Conservation (phyloP, 2,329 filamentous ascomycete species). For the Colletotrichum camelliae region DNA sequence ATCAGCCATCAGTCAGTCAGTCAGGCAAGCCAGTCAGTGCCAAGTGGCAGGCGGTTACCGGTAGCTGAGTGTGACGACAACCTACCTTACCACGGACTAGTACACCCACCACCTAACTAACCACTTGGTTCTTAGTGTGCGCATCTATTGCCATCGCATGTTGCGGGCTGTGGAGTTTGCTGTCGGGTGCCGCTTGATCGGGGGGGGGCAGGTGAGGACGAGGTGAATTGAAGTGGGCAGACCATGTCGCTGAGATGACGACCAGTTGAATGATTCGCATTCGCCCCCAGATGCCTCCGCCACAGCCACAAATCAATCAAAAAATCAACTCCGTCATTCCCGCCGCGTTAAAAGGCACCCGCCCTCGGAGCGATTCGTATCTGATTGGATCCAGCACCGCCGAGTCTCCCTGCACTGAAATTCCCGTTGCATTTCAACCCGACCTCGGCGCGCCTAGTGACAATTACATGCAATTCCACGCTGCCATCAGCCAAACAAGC, state of each 20-base stretch:
- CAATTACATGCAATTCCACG: not conserved
- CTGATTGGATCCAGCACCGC: not conserved
- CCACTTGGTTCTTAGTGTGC: not conserved
- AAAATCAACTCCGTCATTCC: not conserved
- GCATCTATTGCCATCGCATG: not conserved
- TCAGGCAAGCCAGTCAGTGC: not conserved
- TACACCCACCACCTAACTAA: not conserved
- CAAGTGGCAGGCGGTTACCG: not conserved
- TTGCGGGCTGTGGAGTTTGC: not conserved
- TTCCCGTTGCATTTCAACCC: not conserved
- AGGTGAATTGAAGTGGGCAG: not conserved
- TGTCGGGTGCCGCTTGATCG: not conserved
- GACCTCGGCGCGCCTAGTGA: not conserved
- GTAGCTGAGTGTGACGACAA: not conserved
- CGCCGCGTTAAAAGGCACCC: not conserved
- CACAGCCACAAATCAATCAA: slow-evolving; percentile 17
- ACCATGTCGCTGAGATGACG: slow-evolving; percentile 10
- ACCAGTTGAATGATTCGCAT: slow-evolving; percentile 13
- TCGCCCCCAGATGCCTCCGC: slow-evolving; percentile 1
- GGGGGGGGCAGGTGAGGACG: not conserved
- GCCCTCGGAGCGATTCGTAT: not conserved
- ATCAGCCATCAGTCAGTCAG: not conserved
- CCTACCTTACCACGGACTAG: not conserved
- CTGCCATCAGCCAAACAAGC: not conserved
- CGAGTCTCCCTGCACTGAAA: not conserved